These are phyloP conservation scores for Naematelia encephala DNA, from an alignment of 768 basidiomycete species.

Conservation along the genomic window DNA sequence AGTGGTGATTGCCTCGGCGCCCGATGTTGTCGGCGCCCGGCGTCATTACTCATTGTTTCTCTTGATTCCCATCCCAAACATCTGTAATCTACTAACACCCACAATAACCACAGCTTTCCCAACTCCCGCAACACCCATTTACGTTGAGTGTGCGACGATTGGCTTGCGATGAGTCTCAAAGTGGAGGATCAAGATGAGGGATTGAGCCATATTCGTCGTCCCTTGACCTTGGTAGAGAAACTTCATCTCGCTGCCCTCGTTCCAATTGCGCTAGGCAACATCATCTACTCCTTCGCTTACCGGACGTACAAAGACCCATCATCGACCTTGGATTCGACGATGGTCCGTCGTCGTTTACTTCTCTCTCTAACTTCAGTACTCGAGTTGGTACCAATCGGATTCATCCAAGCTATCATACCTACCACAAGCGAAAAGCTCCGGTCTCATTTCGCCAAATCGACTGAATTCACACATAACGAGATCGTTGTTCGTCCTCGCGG, in stretches of 20 bases:
- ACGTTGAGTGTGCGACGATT: too few relatives aligned
- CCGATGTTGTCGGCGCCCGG: too few relatives aligned
- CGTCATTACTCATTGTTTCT: too few relatives aligned
- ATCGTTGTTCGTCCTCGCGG: background rate
- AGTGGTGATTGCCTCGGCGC: too few relatives aligned
- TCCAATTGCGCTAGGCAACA: background rate
- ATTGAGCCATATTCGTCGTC: background rate
- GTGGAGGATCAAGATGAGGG: background rate
- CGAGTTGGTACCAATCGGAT: background rate
- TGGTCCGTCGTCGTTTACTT: background rate
- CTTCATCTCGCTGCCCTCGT: background rate
- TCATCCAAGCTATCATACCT: background rate
- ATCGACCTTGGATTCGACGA: too few relatives aligned
- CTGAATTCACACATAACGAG: background rate
- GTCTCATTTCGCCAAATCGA: background rate
- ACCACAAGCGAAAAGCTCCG: background rate
- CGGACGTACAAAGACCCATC: background rate
- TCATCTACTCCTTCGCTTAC: background rate
- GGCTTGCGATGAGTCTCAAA: background rate
- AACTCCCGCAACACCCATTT: too few relatives aligned
- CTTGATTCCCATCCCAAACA: too few relatives aligned
- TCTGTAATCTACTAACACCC: too few relatives aligned
- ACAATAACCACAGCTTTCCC: too few relatives aligned
- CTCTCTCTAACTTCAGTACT: background rate
- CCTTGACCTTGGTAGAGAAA: background rate